Percentiles rank a stretch among this genome's conserved stretches.
Conservation (phyloP, 2,329 filamentous ascomycete genomes). For the Fusarium protoensiforme region DNA sequence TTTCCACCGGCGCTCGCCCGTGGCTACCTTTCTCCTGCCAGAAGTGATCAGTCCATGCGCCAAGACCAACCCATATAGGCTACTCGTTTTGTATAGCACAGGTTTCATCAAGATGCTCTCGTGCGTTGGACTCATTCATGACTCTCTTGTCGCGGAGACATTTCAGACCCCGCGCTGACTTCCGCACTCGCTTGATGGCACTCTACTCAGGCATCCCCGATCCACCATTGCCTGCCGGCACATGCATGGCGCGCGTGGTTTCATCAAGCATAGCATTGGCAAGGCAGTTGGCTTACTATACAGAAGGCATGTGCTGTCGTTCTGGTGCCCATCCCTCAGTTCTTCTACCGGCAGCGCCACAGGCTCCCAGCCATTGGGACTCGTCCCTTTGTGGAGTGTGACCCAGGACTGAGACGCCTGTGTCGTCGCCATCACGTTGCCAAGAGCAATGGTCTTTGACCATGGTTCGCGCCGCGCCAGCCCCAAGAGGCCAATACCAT, state of each 20-base stretch:
- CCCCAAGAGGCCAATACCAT: neutral
- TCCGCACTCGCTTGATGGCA: conserved; percentile 24
- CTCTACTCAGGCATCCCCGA: conserved; percentile 27
- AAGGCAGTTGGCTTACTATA: conserved; percentile 21
- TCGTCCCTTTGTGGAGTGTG: neutral
- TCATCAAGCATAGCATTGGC: conserved; percentile 23
- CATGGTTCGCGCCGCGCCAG: conserved; percentile 12
- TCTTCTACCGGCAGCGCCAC: conserved; percentile 27
- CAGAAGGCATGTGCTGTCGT: conserved; percentile 21
- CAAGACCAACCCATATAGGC: conserved; percentile 15
- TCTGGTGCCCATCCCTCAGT: conserved; percentile 30
- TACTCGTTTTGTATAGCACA: conserved; percentile 19
- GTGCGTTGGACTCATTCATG: conserved; percentile 9
- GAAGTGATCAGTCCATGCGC: conserved; percentile 7
- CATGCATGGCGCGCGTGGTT: conserved; percentile 33
- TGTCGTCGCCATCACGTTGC: conserved; percentile 12
- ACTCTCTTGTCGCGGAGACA: conserved; percentile 13
- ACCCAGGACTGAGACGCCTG: neutral
- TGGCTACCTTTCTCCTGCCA: conserved; percentile 8
- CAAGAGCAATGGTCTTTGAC: conserved; percentile 15
- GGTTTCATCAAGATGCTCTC: conserved; percentile 1
- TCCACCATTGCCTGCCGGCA: conserved; percentile 41
- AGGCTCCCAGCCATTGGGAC: conserved; percentile 5
- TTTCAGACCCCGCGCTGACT: conserved; percentile 24
- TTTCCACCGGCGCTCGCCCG: conserved; percentile 1